Conservation (phyloP, 768 basidiomycete genomes). For the Suillus luteus region DNA sequence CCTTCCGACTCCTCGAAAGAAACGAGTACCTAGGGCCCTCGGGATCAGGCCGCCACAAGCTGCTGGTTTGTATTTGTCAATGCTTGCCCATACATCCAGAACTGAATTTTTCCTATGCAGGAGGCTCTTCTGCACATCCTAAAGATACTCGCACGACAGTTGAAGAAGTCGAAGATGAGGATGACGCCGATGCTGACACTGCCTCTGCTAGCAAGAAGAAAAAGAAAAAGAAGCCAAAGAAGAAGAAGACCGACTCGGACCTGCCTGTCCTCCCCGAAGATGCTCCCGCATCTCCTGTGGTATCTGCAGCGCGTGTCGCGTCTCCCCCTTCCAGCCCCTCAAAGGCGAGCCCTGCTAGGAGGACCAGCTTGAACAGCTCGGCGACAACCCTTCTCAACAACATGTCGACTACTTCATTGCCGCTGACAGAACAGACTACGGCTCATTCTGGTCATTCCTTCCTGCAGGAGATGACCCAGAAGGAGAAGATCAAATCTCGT, state of each 20-base stretch:
- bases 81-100: background rate
- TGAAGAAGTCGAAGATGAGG: conserved; percentile 77
- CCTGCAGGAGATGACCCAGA: conserved; percentile 53
- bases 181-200: conserved; percentile 35
- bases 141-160: conserved; percentile 48
- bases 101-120: conserved; percentile 14
- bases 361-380: conserved; percentile 20
- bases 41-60: background rate
- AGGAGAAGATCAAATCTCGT: conserved; percentile 73
- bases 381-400: conserved; percentile 24
- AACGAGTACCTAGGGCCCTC: conserved; percentile 2
- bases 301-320: conserved; percentile 13
- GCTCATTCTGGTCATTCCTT: conserved; percentile 77
- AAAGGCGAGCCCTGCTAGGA: conserved; percentile 15
- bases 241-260: conserved; percentile 51
- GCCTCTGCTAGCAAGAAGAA: conserved; percentile 54
- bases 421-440: conserved; percentile 44
- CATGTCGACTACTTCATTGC: conserved; percentile 44
- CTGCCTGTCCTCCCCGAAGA: conserved; percentile 26
- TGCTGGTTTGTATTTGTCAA: conserved; percentile 16
- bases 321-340: conserved; percentile 29
- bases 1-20: conserved; percentile 16
- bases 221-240: conserved; percentile 77
- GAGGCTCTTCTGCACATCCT: conserved; percentile 31
- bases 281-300: conserved; percentile 18